Percentiles rank a stretch among this genome's conserved stretches.
These are phyloP conservation scores for Lomentospora prolificans DNA, from an alignment of 2,329 filamentous ascomycete genomes.

Conservation along the genomic window DNA sequence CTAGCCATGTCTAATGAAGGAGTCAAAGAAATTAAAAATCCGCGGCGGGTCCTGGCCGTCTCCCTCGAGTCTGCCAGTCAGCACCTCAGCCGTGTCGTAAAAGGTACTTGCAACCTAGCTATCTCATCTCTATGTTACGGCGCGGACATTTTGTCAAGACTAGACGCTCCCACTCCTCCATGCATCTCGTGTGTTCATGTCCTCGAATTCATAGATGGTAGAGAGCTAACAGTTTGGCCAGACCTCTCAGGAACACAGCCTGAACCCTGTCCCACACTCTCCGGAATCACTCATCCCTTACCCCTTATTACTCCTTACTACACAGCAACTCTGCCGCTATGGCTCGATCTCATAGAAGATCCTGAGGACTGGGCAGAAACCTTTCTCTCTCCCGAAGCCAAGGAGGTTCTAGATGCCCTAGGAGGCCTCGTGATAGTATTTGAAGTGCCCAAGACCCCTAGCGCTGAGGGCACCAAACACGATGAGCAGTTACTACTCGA, in stretches of 20 bases:
- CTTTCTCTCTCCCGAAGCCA: slow-evolving; percentile 48
- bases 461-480: neutral
- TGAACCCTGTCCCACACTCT: slow-evolving; percentile 32
- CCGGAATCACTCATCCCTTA: slow-evolving; percentile 50
- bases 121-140: no score
- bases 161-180: no score
- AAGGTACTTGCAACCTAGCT: no score
- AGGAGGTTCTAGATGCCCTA: slow-evolving; percentile 50
- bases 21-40: slow-evolving; percentile 23
- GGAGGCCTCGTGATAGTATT: slow-evolving; percentile 45
- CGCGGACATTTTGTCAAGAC: no score
- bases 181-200: neutral
- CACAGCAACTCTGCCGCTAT: slow-evolving; percentile 49
- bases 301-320: slow-evolving; percentile 52
- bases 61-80: slow-evolving; percentile 35
- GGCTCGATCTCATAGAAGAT: slow-evolving; percentile 51
- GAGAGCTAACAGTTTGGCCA: neutral
- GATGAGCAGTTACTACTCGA: slow-evolving; percentile 32
- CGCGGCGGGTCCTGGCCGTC: slow-evolving; percentile 49
- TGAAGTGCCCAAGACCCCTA: slow-evolving; percentile 13
- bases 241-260: slow-evolving; percentile 40
- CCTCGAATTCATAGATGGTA: neutral
- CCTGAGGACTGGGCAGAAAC: slow-evolving; percentile 41
- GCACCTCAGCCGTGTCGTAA: slow-evolving; percentile 39
- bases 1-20: neutral